phyloP scores from a whole-genome alignment of 345 rosid species.

The Citrus unshiu region DNA sequence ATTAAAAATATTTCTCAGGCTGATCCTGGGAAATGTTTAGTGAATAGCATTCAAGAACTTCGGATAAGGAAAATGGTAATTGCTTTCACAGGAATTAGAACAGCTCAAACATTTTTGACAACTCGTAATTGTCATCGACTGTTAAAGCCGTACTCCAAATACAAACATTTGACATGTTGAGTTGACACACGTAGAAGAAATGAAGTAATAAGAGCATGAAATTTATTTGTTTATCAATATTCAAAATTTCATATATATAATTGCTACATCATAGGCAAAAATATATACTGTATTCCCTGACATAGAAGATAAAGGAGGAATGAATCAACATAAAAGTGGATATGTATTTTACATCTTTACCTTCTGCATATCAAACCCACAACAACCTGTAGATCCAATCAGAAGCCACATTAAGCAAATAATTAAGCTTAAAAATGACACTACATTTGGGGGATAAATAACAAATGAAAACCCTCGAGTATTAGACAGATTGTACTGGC shows the following conservation, averaged over 20 bases:
- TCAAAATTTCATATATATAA: background rate
- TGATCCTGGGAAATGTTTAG: background rate
- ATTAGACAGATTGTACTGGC: background rate
- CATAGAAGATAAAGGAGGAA: background rate
- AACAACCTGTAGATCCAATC: conserved; percentile 35
- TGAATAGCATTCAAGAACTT: background rate
- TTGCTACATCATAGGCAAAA: no score
- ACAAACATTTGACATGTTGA: background rate
- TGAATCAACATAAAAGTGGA: conserved; percentile 20
- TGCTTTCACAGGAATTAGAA: background rate
- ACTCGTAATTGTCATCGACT: background rate
- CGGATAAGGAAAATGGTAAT: background rate
- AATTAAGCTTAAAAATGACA: background rate
- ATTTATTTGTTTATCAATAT: background rate
- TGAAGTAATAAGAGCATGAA: background rate
- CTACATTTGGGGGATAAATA: background rate
- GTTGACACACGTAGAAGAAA: background rate
- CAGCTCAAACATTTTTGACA: background rate
- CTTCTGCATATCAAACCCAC: conserved; percentile 49
- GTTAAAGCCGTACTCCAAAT: background rate
- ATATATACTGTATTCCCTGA: background rate
- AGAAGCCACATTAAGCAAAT: conserved; percentile 12
- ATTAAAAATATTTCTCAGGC: background rate
- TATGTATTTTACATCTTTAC: conserved; percentile 24
- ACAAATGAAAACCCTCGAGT: background rate